Evolutionary conservation across 1,139 yeast genomes (phyloP), one percentile per base, ranked within the genome.

Genomic region (Debaryomyces subglobosus): DNA sequence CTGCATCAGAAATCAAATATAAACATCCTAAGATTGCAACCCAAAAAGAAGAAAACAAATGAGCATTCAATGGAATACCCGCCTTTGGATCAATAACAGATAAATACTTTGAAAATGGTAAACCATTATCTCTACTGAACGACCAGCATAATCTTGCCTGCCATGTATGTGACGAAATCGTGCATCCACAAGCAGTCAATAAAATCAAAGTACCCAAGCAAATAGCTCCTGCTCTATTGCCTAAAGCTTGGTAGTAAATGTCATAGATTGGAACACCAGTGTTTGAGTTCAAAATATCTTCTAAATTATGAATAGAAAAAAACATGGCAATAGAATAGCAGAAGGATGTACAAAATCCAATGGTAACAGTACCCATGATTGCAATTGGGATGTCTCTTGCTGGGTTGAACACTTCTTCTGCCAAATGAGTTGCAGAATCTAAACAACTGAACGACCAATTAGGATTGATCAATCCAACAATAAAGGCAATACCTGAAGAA

Each of bases 91-190:
- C 75, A 38, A 74, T 67, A 39, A 67, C 61, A 20, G 77, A 66
- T 58, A 72, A 71, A 54, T 68, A 67, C 55, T 71, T 71, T 53
- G 78, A 71, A 44, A 67, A 66, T 37, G 79, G 80, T 55, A 75
- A 67, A 16, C 80, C 80, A 49, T 70, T 68, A 68, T 87, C 94
- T 69, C 94, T 83, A 24, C 91, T 80, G 66, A 86, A 88, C 5
- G 92, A 85, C 94, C 95, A 87, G 60, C 89, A 82, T 57, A 86
- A 71, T 67, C 91, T 78, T 40, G 90, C 73, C 59, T 72, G 78
- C 78, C 78, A 73, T 8, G 78, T 72, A 53, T 72, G 77, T 25
- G 75, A 69, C 6, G 76, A 65, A 53, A 73, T 67, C 43, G 72
- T 73, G 59, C 78, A 73, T 10, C 75, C 75, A 49, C 68, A 61